phyloP scores from a whole-genome alignment of 805 yeast genomes.

The Spathaspora passalidarum region DNA sequence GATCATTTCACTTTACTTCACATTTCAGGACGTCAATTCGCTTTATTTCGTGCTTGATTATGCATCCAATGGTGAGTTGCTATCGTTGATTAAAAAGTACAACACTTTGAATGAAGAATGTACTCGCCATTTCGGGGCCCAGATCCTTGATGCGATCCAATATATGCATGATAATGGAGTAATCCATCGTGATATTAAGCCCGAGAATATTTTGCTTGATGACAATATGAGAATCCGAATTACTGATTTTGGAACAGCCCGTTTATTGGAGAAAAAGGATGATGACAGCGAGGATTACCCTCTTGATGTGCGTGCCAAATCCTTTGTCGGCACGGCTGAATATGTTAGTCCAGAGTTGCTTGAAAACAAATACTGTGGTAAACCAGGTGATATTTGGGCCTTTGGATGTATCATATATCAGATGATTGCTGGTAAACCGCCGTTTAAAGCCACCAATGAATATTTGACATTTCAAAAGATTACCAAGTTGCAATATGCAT shows the following conservation, averaged over 20 bases:
- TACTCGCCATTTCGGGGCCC: conserved; percentile 67
- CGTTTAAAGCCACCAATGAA: conserved; percentile 81
- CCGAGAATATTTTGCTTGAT: conserved; percentile 74
- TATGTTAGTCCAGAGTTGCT: conserved; percentile 79
- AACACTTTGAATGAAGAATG: conserved; percentile 73
- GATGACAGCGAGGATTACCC: conserved; percentile 55
- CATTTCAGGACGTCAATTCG: conserved; percentile 75
- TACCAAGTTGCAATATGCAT: conserved; percentile 75
- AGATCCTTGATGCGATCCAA: conserved; percentile 67
- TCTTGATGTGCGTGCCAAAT: conserved; percentile 64
- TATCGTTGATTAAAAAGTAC: conserved; percentile 61
- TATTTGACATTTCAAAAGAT: conserved; percentile 80
- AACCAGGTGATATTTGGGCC: conserved; percentile 62
- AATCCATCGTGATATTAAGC: conserved; percentile 79
- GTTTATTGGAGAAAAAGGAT: conserved; percentile 54
- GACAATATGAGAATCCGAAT: conserved; percentile 58
- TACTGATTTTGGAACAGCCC: conserved; percentile 86
- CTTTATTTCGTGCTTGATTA: conserved; percentile 74
- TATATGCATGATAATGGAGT: conserved; percentile 75
- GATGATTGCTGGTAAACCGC: conserved; percentile 68
- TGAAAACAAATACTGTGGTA: conserved; percentile 66
- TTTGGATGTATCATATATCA: conserved; percentile 59
- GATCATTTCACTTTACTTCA: conserved; percentile 65
- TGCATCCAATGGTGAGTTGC: conserved; percentile 76
- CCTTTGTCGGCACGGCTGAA: conserved; percentile 86